Evolutionary conservation across 192 early-diverging fungal genomes (phyloP), one percentile per base, ranked within the genome.

Genomic region (Haplosporangium gracile): DNA sequence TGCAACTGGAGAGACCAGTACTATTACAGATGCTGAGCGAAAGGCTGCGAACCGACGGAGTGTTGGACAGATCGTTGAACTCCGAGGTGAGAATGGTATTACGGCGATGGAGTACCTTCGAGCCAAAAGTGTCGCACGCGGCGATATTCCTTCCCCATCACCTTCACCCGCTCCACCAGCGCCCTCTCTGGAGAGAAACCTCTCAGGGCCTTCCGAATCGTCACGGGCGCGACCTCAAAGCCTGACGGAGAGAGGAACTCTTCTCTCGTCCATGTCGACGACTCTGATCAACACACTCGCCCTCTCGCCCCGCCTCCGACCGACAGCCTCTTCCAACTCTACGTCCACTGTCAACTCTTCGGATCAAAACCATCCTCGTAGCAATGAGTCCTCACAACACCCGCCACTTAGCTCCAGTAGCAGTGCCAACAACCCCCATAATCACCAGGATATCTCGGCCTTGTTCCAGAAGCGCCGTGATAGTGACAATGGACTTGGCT

Each of bases 61-160:
- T 69, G 76, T 83, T 18, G 77, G 82, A 5, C 76, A 83, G 68
- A 77, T 83, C 11, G 26, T 83, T 5, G 82, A 83, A 45, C 29
- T 83, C 4, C 57, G 72, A 36, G 82, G 82, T 32, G 82, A 83
- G n/a, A 71, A 72, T 45, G 77, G 76, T 18, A 63, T 49, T 20
- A 70, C 42, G 1, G 82, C 82, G 1, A 70, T 83, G 82, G 76
- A 83, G 16, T 83, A 83, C 53, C 76, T 83, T 32, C 76, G 82
- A 74, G 57, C 72, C 13, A 83, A 83, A 68, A 42, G 76, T 6
- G 68, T 78, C 16, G 77, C 76, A 2, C 26, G 76, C 43, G 82
- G 82, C 38, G 77, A 78, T 20, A 38, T 70, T 0, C 20, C n/a
- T 1, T 36, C 72, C 0, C 65, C 76, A 15, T 68, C 71, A 7